phyloP scores from a whole-genome alignment of 2,329 filamentous ascomycete genomes.

The Diaporthe aspalathi region DNA sequence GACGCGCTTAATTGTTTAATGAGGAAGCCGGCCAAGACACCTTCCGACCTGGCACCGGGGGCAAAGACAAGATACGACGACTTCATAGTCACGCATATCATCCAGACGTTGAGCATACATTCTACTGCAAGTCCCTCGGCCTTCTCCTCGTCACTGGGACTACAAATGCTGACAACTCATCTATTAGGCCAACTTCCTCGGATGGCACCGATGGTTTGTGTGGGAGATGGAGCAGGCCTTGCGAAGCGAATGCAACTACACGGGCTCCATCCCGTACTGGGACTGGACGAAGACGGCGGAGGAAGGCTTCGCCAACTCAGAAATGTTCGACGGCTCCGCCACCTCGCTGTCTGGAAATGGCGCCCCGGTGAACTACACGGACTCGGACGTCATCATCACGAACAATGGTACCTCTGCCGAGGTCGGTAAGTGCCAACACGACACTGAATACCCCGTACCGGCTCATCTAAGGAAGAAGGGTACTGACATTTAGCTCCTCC shows the following conservation, averaged over 20 bases:
- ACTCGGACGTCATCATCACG: conserved; percentile 7
- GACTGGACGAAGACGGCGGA: conserved; percentile 56
- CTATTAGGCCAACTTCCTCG: conserved; percentile 45
- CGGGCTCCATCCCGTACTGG: conserved; percentile 57
- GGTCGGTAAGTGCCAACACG: conserved; percentile 41
- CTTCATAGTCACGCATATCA: conserved; percentile 61
- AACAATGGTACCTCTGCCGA: conserved; percentile 6
- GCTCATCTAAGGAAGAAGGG: conserved; percentile 41
- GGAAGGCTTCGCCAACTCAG: conserved; percentile 52
- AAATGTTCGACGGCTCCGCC: conserved; percentile 62
- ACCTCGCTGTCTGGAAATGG: conserved; percentile 60
- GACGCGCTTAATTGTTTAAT: conserved; percentile 53
- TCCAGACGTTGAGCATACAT: conserved; percentile 56
- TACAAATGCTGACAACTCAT: conserved; percentile 38
- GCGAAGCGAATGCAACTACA: conserved; percentile 51
- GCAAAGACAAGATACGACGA: conserved; percentile 54
- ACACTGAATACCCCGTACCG: conserved; percentile 43
- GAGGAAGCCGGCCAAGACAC: conserved; percentile 46
- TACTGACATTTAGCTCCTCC: background rate
- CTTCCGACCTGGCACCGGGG: conserved; percentile 47
- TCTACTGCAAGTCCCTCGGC: conserved; percentile 39
- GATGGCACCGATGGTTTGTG: conserved; percentile 48
- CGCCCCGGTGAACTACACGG: conserved; percentile 31
- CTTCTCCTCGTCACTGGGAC: conserved; percentile 39
- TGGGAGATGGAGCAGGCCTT: conserved; percentile 47